A percentile compares a stretch with the other conserved stretches of the same genome.
These are phyloP conservation scores for Schizochytrium sp. DNA, from an alignment of 108 stramenopile species.

Conservation along the genomic window DNA sequence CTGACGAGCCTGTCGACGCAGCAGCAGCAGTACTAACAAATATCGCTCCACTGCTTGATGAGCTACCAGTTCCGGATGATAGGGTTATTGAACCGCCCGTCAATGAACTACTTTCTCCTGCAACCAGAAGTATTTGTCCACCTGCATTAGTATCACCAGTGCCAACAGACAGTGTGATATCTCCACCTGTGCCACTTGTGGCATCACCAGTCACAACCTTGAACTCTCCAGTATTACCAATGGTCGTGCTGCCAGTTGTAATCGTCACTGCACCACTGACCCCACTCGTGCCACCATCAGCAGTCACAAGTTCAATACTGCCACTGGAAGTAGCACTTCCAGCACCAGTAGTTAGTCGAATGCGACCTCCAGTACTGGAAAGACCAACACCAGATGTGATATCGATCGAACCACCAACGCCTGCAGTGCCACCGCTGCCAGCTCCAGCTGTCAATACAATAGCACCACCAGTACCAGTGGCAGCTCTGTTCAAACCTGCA, in stretches of 20 bases:
- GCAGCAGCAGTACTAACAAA: not conserved
- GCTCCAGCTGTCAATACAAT: constrained; percentile 65
- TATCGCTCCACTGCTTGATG: not conserved
- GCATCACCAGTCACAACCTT: constrained; percentile 66
- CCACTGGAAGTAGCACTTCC: constrained; percentile 66
- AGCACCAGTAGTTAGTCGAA: not conserved
- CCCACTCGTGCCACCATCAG: constrained; percentile 65
- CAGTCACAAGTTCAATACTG: constrained; percentile 62
- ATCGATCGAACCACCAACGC: not conserved
- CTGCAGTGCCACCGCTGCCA: constrained; percentile 53
- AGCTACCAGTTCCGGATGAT: not conserved
- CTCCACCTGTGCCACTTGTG: constrained; percentile 63
- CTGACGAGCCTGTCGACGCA: not conserved
- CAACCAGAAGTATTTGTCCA: constrained; percentile 63
- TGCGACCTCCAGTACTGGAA: constrained; percentile 52
- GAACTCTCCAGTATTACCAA: constrained; percentile 61
- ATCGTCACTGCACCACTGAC: constrained; percentile 64
- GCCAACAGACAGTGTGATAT: constrained; percentile 69
- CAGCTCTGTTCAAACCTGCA: not conserved
- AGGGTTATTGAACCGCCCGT: not conserved
- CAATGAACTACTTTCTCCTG: constrained; percentile 62
- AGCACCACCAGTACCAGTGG: constrained; percentile 26
- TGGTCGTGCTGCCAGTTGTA: constrained; percentile 16
- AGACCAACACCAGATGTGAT: constrained; percentile 57
- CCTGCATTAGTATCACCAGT: constrained; percentile 65